These are phyloP conservation scores for Globisporangium solare DNA, from an alignment of 352 stramenopile genomes.

Conservation along the genomic window DNA sequence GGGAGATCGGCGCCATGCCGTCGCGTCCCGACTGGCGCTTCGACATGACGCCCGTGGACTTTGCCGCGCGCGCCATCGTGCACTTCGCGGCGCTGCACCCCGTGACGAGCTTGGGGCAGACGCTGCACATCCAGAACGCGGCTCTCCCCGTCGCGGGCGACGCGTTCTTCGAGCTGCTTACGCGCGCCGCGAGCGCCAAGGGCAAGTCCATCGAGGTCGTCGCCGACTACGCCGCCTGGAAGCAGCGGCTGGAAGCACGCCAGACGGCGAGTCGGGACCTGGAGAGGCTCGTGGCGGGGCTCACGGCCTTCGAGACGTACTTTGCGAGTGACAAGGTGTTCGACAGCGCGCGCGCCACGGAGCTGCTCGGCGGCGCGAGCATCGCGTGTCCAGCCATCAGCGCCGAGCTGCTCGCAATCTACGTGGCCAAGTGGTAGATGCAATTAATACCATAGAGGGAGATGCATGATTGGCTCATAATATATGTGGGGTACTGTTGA, in stretches of 20 bases:
- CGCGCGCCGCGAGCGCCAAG: conserved; percentile 7
- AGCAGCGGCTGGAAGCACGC: conserved; percentile 25
- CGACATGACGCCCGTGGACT: conserved; percentile 91
- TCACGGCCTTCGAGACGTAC: conserved; percentile 67
- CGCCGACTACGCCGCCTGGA: conserved; percentile 37
- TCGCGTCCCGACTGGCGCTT: conserved; percentile 72
- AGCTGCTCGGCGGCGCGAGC: conserved; percentile 29
- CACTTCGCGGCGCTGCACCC: conserved; percentile 63
- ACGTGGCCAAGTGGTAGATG: conserved; percentile 33
- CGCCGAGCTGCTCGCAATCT: conserved; percentile 33
- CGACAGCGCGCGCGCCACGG: conserved; percentile 38
- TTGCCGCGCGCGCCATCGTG: conserved; percentile 82
- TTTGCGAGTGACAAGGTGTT: conserved; percentile 63
- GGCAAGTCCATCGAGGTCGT: conserved; percentile 23
- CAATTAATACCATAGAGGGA: no score
- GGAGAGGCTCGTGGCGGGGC: conserved; percentile 51
- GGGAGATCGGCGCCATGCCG: conserved; percentile 53
- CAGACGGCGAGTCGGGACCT: conserved; percentile 29
- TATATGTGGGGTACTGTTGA: conserved; percentile 5
- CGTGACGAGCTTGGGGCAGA: conserved; percentile 50
- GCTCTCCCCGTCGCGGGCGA: conserved; percentile 33
- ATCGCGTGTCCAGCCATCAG: conserved; percentile 45
- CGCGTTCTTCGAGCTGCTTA: conserved; percentile 44
- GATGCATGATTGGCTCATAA: conserved; percentile 7
- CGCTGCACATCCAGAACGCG: conserved; percentile 73